Conservation (phyloP, 805 yeast genomes). For the Suhomyces canberraensis region DNA sequence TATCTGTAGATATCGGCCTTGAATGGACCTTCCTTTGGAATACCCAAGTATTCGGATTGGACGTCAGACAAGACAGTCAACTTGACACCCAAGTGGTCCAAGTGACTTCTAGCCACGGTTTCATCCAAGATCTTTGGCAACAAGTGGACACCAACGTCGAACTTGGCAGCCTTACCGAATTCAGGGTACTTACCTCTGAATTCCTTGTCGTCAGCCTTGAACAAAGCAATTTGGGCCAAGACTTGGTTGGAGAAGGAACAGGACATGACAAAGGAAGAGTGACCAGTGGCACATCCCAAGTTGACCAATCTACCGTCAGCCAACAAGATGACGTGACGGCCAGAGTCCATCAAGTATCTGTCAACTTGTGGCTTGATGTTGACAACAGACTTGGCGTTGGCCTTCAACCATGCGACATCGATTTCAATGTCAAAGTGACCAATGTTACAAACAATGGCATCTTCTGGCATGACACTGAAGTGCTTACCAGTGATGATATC, state of each 20-base stretch:
- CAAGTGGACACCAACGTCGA: slow-evolving; percentile 88
- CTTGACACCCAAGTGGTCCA: slow-evolving; percentile 89
- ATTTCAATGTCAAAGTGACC: slow-evolving; percentile 99
- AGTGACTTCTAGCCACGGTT: slow-evolving; percentile 96
- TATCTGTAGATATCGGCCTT: slow-evolving; percentile 98
- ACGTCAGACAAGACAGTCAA: slow-evolving; percentile 70
- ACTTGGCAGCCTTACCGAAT: slow-evolving; percentile 90
- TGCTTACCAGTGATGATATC: slow-evolving; percentile 90
- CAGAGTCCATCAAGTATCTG: slow-evolving; percentile 85
- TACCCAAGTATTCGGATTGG: slow-evolving; percentile 93
- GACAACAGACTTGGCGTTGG: slow-evolving; percentile 86
- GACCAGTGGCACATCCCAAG: slow-evolving; percentile 99
- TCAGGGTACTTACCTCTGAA: slow-evolving; percentile 83
- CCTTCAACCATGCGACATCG: slow-evolving; percentile 98
- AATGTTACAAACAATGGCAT: slow-evolving; percentile 98
- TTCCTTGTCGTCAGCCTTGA: slow-evolving; percentile 76
- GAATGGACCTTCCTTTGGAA: slow-evolving; percentile 93
- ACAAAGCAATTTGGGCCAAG: slow-evolving; percentile 96
- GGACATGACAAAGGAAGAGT: slow-evolving; percentile 98
- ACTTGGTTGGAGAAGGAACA: slow-evolving; percentile 99
- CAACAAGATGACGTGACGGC: slow-evolving; percentile 90
- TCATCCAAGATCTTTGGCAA: slow-evolving; percentile 98
- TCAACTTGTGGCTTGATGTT: slow-evolving; percentile 99
- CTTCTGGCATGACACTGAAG: slow-evolving; percentile 94
- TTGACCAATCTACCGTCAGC: slow-evolving; percentile 99